Conservation (phyloP, 352 stramenopile species). For the Phytopythium chamaehyphon region DNA sequence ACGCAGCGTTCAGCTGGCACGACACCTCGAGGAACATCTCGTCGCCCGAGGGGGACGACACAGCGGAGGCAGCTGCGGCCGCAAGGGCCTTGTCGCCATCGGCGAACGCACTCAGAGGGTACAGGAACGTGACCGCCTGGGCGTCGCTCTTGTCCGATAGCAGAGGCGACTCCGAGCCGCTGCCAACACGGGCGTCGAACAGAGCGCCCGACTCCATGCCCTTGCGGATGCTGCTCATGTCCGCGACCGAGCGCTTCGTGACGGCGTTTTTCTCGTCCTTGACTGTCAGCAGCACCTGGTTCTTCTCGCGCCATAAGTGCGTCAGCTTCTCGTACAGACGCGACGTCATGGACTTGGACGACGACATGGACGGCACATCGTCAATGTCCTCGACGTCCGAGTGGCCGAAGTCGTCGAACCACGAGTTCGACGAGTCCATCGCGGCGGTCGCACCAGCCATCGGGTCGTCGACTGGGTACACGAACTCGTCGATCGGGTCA, state of each 20-base stretch:
- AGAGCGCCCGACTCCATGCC: conserved; percentile 58
- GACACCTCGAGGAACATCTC: conserved; percentile 80
- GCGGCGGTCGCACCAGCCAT: conserved; percentile 54
- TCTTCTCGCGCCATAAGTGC: conserved; percentile 81
- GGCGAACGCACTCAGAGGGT: conserved; percentile 77
- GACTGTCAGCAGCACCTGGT: conserved; percentile 76
- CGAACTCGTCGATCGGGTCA: conserved; percentile 77
- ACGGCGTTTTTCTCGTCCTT: conserved; percentile 68
- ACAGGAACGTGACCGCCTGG: conserved; percentile 80
- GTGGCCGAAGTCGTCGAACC: conserved; percentile 65
- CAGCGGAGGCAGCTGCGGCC: conserved; percentile 17
- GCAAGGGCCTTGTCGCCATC: conserved; percentile 35
- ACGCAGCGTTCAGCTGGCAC: conserved; percentile 59
- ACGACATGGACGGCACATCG: conserved; percentile 25
- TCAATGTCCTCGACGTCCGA: conserved; percentile 52
- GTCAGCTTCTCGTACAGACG: conserved; percentile 78
- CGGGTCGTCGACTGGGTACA: conserved; percentile 76
- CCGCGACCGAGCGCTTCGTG: conserved; percentile 63
- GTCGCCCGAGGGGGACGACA: conserved; percentile 7
- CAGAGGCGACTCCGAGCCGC: conserved; percentile 17
- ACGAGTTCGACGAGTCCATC: conserved; percentile 32
- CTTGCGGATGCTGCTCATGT: conserved; percentile 81
- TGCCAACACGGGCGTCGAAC: conserved; percentile 32
- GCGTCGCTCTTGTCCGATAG: conserved; percentile 37
- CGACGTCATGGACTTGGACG: conserved; percentile 50